A percentile compares a stretch with the other conserved stretches of the same genome.
phyloP scores from a whole-genome alignment of 331 rosid species.

The Telfairia occidentalis region DNA sequence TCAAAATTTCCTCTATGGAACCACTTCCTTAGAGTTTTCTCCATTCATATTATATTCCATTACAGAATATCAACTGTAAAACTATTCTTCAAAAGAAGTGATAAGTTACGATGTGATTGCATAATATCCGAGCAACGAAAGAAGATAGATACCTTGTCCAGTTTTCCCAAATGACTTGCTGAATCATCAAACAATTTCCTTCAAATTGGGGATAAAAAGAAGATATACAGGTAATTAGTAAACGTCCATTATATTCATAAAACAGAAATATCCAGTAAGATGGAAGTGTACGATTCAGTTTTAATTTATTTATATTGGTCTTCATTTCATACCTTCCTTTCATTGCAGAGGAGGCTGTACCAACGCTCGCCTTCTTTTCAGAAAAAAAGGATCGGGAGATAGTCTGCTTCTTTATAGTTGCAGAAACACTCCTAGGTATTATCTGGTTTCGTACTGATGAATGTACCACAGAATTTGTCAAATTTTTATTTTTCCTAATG shows the following conservation, averaged over 20 bases:
- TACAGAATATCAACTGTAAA: background rate
- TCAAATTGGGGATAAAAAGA: constrained; percentile 12
- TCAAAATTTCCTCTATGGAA: background rate
- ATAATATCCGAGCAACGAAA: background rate
- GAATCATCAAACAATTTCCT: constrained; percentile 69
- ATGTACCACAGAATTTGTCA: constrained; percentile 17
- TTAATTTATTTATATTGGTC: background rate
- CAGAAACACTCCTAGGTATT: constrained; percentile 27
- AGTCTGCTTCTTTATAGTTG: constrained; percentile 29
- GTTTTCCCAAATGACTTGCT: constrained; percentile 28
- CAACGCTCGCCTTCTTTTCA: constrained; percentile 34
- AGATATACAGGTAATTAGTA: background rate
- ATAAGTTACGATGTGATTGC: background rate
- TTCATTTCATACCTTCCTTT: constrained; percentile 55
- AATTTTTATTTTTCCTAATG: constrained; percentile 29
- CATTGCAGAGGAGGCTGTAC: constrained; percentile 18
- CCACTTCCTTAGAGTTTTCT: background rate
- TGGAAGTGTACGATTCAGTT: background rate
- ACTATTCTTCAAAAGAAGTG: background rate
- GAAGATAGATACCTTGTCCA: constrained; percentile 41
- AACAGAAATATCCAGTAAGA: background rate
- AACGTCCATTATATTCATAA: background rate
- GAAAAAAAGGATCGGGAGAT: constrained; percentile 21
- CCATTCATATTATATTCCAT: background rate
- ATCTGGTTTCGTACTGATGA: constrained; percentile 29